Base-by-base conservation (phyloP, 139 green algal genomes). In the Deuterostichococcus epilithicus region DNA sequence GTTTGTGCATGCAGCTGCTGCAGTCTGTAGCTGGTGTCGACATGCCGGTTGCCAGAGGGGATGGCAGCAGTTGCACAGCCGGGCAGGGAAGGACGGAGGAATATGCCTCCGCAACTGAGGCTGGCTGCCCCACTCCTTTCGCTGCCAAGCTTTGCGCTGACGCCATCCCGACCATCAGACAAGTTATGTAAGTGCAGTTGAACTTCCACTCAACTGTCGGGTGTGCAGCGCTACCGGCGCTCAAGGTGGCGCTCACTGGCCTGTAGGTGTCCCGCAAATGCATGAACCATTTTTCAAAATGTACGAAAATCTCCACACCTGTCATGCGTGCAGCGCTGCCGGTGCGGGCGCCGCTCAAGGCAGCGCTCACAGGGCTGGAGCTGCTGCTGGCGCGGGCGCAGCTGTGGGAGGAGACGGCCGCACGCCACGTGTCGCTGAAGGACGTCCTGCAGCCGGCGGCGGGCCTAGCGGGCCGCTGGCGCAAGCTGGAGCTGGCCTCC, bases 351-450 rank as follows among this genome's bases (percentile, higher is more conserved):
- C 91, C 94, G 6, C 86, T 99, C 8, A 97, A 97, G 83, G 73
- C 86, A 18, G 87, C 88, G 4, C 78, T 98, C 67, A 97, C 92
- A 0, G 96, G 96, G 0, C 67, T 98, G 78, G 96, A 99, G 90
- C 88, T 99, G 79, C 87, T 99, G 73, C 86, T 99, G 63, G 84
- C 87, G 20, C 77, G 89, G 1, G 86, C 88, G 15, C 89, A 94
- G 84, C 78, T 95, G 33, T 98, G 96, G 96, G 92, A 99, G 88
- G 90, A 98, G 77, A 94, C 89, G 2, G 96, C 96, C 0, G 94
- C 96, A 10, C 84, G 81, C 38, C 88, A 95, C 68, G 95, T 98
- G 26, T 92, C 81, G 23, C 71, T 99, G 36, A 82, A 79, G 36
- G 60, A 79, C 15, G 75, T 97, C 78, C 88, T 97, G 68, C 77